Conservation (phyloP, 2,329 filamentous ascomycete genomes). For the Aspergillus amoenus region DNA sequence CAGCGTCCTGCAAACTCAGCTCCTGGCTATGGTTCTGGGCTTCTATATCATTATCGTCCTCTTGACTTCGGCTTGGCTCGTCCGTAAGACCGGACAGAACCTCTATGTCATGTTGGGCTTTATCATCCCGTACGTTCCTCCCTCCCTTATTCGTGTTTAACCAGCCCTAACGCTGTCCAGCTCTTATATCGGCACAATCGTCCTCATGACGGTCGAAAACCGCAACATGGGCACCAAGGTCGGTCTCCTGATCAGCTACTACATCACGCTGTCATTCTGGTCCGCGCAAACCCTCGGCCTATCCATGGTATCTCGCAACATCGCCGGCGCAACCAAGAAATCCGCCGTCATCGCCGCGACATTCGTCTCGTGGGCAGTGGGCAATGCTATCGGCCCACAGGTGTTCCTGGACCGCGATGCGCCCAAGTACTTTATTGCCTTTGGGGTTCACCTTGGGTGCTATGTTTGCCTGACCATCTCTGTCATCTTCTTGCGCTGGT, state of each 20-base stretch:
- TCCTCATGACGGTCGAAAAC: slow-evolving; percentile 68
- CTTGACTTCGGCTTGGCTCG: slow-evolving; percentile 64
- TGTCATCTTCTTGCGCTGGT: slow-evolving; percentile 58
- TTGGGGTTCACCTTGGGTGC: slow-evolving; percentile 68
- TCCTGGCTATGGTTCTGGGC: slow-evolving; percentile 71
- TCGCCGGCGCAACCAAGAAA: slow-evolving; percentile 74
- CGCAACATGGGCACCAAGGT: slow-evolving; percentile 58
- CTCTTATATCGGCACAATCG: slow-evolving; percentile 69
- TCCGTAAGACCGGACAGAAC: slow-evolving; percentile 69
- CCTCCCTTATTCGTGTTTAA: neutral
- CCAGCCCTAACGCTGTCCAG: slow-evolving; percentile 33
- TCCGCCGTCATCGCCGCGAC: slow-evolving; percentile 66
- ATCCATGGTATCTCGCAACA: slow-evolving; percentile 67
- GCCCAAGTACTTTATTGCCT: slow-evolving; percentile 68
- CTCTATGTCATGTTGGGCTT: slow-evolving; percentile 65
- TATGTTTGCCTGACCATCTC: slow-evolving; percentile 61
- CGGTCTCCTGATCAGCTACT: slow-evolving; percentile 71
- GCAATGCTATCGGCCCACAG: slow-evolving; percentile 67
- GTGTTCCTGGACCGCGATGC: slow-evolving; percentile 62
- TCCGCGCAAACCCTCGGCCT: slow-evolving; percentile 67
- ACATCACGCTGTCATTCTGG: slow-evolving; percentile 77
- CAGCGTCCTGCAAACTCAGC: slow-evolving; percentile 64
- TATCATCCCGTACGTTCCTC: slow-evolving; percentile 59
- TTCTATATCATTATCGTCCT: slow-evolving; percentile 72
- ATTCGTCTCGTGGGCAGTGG: slow-evolving; percentile 68